Base-by-base conservation (phyloP, 75 land plant species). In the Selaginella moellendorffii region DNA sequence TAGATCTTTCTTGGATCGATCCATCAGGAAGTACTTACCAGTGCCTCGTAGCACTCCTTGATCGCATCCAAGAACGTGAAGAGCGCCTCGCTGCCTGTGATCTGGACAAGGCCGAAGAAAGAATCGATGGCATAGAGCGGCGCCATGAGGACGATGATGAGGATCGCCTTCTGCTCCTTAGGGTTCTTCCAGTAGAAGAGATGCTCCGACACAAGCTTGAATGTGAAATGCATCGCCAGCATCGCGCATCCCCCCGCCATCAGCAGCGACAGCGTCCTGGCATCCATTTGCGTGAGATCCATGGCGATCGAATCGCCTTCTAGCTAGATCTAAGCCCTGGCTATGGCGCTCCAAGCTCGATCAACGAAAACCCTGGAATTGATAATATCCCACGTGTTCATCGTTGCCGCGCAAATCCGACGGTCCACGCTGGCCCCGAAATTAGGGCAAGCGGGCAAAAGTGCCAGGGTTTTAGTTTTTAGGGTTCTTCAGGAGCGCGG, bases 121-220 rank as follows among this genome's bases (percentile, higher is more conserved):
- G 99, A 84, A 31, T 73, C 83, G 53, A 79, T 31, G 29, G 88
- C 85, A 77, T 90, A 95, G n/a, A 95, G n/a, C 0, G 99, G 97
- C 26, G 99, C 97, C 97, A 95, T 95, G 29, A 85, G 80, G 19
- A 87, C 77, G 54, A 95, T 90, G 26, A 90, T 72, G 2, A 84
- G 30, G 66, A 95, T 95, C 19, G 87, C 82, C 76, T 76, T 84
- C 68, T 90, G 97, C 70, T 90, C 92, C 80, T 82, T 81, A n/a
- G 97, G 88, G 28, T 95, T 90, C 65, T 84, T 90, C 99, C 99
- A 95, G 78, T 90, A 80, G 78, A 84, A 84, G 1, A 86, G 70
- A 74, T 90, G 99, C 66, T 86, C 85, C 2, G 83, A 73, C 22
- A 95, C 30, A 21, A 95, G 77, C 70, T 84, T 83, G 5, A 85